A percentile compares a stretch with the other conserved stretches of the same genome.
These are phyloP conservation scores for Lasiosphaeria ovina DNA, from an alignment of 495 filamentous ascomycete species.

Conservation along the genomic window DNA sequence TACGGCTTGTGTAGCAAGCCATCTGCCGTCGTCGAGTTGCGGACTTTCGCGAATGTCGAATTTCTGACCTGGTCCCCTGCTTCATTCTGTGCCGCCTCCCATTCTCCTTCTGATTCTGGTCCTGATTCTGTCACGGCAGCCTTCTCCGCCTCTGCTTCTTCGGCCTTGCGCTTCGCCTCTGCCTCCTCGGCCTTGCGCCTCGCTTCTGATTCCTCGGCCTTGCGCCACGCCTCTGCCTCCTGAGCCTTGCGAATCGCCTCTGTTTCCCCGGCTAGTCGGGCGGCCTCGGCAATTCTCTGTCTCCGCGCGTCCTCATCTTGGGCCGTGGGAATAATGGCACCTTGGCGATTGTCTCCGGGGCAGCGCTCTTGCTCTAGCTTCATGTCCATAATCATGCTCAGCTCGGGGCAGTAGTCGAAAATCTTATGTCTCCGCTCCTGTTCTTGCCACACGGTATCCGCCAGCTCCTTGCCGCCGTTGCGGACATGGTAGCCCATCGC, in stretches of 20 bases:
- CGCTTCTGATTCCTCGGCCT: slow-evolving; percentile 6
- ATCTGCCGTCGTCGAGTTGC: too few relatives aligned
- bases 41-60: too few relatives aligned
- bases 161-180: slow-evolving; percentile 1
- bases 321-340: slow-evolving; percentile 14
- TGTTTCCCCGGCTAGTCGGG: slow-evolving; percentile 3
- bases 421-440: slow-evolving; percentile 37
- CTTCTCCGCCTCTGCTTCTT: too few relatives aligned
- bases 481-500: slow-evolving; percentile 51
- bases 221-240: neutral
- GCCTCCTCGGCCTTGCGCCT: neutral
- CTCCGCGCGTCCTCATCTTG: neutral
- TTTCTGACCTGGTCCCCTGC: too few relatives aligned
- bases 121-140: too few relatives aligned
- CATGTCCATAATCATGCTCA: slow-evolving; percentile 50
- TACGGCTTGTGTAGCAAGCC: too few relatives aligned
- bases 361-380: slow-evolving; percentile 48
- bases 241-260: neutral
- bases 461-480: slow-evolving; percentile 35
- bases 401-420: slow-evolving; percentile 50
- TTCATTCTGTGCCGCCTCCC: too few relatives aligned
- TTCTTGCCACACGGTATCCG: slow-evolving; percentile 43
- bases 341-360: slow-evolving; percentile 26
- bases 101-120: too few relatives aligned
- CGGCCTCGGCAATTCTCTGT: slow-evolving; percentile 4